Evolutionary conservation across 768 basidiomycete species (phyloP), one percentile per base, ranked within the genome.

Genomic region (Sutorius australiensis): DNA sequence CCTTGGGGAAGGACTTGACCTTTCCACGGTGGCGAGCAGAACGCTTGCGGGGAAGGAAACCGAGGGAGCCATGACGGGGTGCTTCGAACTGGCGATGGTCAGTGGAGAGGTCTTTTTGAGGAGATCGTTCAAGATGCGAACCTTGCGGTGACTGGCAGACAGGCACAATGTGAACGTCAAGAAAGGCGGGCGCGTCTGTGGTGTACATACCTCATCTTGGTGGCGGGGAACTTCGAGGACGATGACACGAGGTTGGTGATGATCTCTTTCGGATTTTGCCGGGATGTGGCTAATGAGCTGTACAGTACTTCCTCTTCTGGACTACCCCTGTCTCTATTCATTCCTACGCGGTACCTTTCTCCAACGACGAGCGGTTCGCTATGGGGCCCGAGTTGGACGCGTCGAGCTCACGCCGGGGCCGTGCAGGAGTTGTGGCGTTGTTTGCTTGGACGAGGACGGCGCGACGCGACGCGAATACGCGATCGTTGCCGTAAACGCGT

Each of bases 1-100:
- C 95, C 87, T 86, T 94, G 69, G 97, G 97, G 88, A 98, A 99
- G 60, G 94, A 85, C 85, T 99, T 99, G 76, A 98, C 94, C 82
- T 94, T 95, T 73, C 95, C 95, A 65, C 95, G 87, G 78, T 98
- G 95, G 70, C 95, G 87, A 61, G 95, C 94, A 51, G 95, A 81
- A 68, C 95, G 86, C 80, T 99, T 98, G 72, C 90, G 84, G 67
- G 95, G 95, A 59, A 98, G 84, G 81, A 94, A 95, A 68, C 94
- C 95, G 66, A 98, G 86, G 61, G 94, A 97, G 69, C 95, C 95
- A 76, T 95, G 92, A 71, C 95, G 93, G 68, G 95, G 95, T 61
- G 93, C 92, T 88, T 98, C 95, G 79, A 86, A 98, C 94, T 95
- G 69, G 54, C 34, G 65, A 55, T 46, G 61, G 54, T 69, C 37